Base-by-base conservation (phyloP, 805 yeast species). In the Saturnispora diversa region DNA sequence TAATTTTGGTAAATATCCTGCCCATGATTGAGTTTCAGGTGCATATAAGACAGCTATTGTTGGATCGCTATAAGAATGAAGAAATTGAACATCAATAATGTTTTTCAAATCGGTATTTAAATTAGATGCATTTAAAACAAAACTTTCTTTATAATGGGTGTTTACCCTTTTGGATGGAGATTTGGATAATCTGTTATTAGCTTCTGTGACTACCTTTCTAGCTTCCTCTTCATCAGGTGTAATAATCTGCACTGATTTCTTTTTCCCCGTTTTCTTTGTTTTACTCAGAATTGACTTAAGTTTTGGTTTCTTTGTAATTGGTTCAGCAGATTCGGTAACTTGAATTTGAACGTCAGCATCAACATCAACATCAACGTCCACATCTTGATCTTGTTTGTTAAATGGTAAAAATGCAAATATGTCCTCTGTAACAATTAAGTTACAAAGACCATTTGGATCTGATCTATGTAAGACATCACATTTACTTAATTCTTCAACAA, bases 41-140 rank as follows among this genome's bases (percentile, higher is more conserved):
- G 62, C 57, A 44, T 59, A 59, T 32, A 59, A 41, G 12, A 59
- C 44, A 2, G 63, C 63, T n/a, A 60, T 40, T 0, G 97, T 88
- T 0, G 97, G 94, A 44, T 81, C 92, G 48, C 81, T 65, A 54
- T 85, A 90, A 42, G 80, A 80, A 52, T 77, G 60, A 29, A 90
- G 59, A 55, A 84, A 88, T 36, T 75, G 76, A 49, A 80, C 68
- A 53, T 84, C 94, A 2, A 81, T 65, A 12, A 92, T 74, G 46
- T 78, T 75, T 16, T 66, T 60, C 33, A 87, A 68, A 4, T 73
- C 66, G 0, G 74, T 50, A 48, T 80, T 77, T 28, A 90, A 62
- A 20, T 70, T 63, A 1, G 71, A 62, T 1, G 81, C 77, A 36
- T 72, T 70, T 20, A 84, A 54, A 8, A 84, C 61, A 42, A 74